Evolutionary conservation across 1,284 basidiomycete species (phyloP).

Genomic region (Cryptococcus sp.): DNA sequence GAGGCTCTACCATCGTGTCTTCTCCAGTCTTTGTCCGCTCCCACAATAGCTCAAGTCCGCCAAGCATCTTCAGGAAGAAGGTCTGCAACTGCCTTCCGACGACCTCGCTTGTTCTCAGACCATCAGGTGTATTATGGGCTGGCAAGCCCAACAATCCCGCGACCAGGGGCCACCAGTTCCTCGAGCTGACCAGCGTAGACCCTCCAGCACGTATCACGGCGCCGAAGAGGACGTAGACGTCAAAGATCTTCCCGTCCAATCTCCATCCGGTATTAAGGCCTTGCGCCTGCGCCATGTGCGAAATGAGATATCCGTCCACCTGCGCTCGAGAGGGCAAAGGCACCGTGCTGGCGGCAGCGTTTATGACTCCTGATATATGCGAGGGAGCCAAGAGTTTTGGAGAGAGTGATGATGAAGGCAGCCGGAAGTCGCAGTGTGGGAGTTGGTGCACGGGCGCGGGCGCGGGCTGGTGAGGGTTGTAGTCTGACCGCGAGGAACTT

Average conservation of each 20-base stretch:
- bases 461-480: no score
- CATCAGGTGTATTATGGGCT: slow-evolving; percentile 1
- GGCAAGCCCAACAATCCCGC: slow-evolving; percentile 22
- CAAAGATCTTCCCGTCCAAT: slow-evolving; percentile 22
- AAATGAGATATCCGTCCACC: slow-evolving; percentile 28
- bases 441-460: no score
- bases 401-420: no score
- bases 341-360: background rate
- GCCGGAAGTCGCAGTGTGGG: no score
- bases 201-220: slow-evolving; percentile 27
- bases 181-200: slow-evolving; percentile 16
- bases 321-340: slow-evolving; percentile 29
- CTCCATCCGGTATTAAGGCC: slow-evolving; percentile 23
- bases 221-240: slow-evolving; percentile 28
- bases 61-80: slow-evolving; percentile 22
- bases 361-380: no score
- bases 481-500: no score
- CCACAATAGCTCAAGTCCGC: slow-evolving; percentile 33
- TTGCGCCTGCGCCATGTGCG: slow-evolving; percentile 15
- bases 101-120: slow-evolving; percentile 3
- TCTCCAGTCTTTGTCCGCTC: slow-evolving; percentile 27
- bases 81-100: slow-evolving; percentile 15
- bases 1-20: slow-evolving; percentile 1
- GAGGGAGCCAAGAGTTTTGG: no score
- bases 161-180: slow-evolving; percentile 27